Evolutionary conservation across 2,329 filamentous ascomycete genomes (phyloP), one percentile per base, ranked within the genome.

Genomic region (Helicocarpus griseus): DNA sequence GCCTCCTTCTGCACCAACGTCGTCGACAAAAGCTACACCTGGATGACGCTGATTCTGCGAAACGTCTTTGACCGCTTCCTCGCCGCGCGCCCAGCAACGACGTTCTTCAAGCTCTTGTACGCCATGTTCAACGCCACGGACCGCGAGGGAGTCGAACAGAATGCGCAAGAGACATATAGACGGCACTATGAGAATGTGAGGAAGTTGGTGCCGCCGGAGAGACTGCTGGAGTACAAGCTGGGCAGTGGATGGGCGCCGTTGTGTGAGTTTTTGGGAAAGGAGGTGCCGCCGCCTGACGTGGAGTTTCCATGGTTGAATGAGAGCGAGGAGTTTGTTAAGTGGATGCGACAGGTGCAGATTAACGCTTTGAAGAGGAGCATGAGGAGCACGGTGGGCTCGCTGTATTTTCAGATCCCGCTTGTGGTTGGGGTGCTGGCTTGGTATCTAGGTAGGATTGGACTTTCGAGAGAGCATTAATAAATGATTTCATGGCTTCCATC

Each of bases 161-260:
- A 48, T 26, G 45, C 45, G 7, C 11, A 14, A 7, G 45, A 48
- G 7, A 38, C 45, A 13, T 48, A 48, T 35, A 29, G 35, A 8
- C 24, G 17, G 13, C 45, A 48, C 29, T 49, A 49, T 22, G 48
- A n/a, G 22, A 33, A 41, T 9, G 22, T 49, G 2, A 11, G 48
- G 6, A 19, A 26, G 4, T 2, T 49, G 17, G 48, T 49, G 9
- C 48, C 48, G 22, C 41, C 31, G 24, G 48, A 33, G 22, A 48
- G 53, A 9, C 29, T 63, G 39, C 51, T 62, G 26, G 62, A 65
- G 48, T 66, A 56, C 44, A 46, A 58, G 50, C 45, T 62, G 6
- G 48, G 64, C 26, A 65, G 73, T 36, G 71, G 69, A 0, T 75
- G 72, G 72, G 63, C 59, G 24, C 68, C 69, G 8, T 57, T 76